These are phyloP conservation scores for Fusarium secorum DNA, from an alignment of 2,329 filamentous ascomycete genomes.

Conservation along the genomic window DNA sequence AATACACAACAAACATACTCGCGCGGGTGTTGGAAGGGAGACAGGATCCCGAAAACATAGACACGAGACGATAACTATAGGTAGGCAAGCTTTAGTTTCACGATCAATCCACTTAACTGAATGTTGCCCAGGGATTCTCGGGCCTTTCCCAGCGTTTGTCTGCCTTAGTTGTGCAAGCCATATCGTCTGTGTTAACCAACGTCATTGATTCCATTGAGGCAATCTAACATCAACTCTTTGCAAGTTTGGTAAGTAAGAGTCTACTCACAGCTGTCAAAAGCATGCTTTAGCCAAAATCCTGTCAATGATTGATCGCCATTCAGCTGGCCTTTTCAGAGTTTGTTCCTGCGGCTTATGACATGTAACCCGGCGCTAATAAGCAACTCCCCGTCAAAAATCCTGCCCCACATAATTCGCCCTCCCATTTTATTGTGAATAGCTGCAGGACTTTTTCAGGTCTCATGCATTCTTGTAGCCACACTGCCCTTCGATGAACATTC, in stretches of 20 bases:
- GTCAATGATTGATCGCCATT: background rate
- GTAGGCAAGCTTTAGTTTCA: background rate
- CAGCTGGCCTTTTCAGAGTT: background rate
- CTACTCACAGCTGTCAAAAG: background rate
- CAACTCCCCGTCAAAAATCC: conserved; percentile 19
- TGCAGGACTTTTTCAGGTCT: conserved; percentile 10
- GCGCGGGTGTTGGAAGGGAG: background rate
- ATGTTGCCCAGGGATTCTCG: background rate
- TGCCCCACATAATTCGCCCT: conserved; percentile 18
- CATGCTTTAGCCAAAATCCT: background rate
- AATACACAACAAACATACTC: conserved; percentile 5
- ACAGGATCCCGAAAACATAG: conserved; percentile 29
- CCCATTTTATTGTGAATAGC: conserved; percentile 20
- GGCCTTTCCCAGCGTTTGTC: background rate
- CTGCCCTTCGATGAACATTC: background rate
- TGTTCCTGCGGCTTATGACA: conserved; percentile 21
- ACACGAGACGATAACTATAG: conserved; percentile 25
- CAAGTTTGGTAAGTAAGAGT: background rate
- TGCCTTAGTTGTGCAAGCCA: background rate
- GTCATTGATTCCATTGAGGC: too few species aligned
- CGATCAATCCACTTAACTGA: background rate
- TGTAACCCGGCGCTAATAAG: conserved; percentile 25
- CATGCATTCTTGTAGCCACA: background rate
- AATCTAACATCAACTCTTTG: background rate
- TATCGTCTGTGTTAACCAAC: background rate